Conservation (phyloP, 192 early-diverging fungal species). For the Coemansia javaensis region DNA sequence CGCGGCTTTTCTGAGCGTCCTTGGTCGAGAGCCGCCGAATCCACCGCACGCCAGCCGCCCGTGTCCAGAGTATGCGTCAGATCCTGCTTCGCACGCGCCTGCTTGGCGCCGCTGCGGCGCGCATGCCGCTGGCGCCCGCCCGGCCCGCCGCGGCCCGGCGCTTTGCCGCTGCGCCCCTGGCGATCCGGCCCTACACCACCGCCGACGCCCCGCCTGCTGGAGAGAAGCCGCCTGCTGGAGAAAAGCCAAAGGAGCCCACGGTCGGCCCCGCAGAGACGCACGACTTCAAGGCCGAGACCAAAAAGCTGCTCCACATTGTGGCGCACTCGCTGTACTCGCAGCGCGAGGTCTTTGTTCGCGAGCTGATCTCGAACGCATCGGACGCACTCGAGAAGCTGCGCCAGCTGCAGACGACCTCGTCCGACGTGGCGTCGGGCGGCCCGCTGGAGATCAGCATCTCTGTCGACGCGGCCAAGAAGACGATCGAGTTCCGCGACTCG, state of each 20-base stretch:
- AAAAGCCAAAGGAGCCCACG: conserved; percentile 1
- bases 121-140: not conserved
- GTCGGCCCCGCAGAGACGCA: conserved; percentile 52
- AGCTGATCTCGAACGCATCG: conserved; percentile 93
- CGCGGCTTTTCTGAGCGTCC: too few species aligned
- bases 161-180: not conserved
- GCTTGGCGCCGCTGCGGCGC: conserved; percentile 1
- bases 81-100: conserved; percentile 19
- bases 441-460: conserved; percentile 81
- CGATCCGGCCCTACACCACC: conserved; percentile 27
- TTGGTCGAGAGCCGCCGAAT: too few species aligned
- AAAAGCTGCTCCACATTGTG: conserved; percentile 87
- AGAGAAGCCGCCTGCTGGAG: too few species aligned
- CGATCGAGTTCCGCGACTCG: conserved; percentile 83
- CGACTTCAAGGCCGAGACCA: conserved; percentile 84
- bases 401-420: conserved; percentile 75
- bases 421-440: conserved; percentile 71
- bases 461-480: conserved; percentile 65
- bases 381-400: conserved; percentile 94
- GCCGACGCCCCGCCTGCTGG: too few species aligned
- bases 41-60: too few species aligned
- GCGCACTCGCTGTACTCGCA: conserved; percentile 96
- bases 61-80: conserved; percentile 23
- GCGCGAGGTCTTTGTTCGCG: conserved; percentile 93
- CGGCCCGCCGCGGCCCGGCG: not conserved